A percentile compares a stretch with the other conserved stretches of the same genome.
These are phyloP conservation scores for Apiotrichum mycotoxinovorans DNA, from an alignment of 1,284 basidiomycete genomes.

Conservation along the genomic window DNA sequence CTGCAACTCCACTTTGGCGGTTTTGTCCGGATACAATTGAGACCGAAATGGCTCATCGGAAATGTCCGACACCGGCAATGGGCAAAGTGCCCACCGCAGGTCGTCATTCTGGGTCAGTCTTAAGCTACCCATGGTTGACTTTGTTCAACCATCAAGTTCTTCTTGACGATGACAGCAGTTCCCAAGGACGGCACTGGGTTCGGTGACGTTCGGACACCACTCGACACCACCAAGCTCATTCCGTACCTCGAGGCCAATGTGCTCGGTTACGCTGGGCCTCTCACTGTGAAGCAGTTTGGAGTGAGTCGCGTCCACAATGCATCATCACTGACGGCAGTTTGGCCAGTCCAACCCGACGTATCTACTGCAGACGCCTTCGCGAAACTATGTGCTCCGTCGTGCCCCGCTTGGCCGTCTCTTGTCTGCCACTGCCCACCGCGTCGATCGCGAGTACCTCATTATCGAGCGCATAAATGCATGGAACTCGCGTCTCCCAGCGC, in stretches of 20 bases:
- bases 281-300: conserved; percentile 86
- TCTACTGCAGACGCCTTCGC: conserved; percentile 40
- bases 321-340: background rate
- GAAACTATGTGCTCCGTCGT: conserved; percentile 70
- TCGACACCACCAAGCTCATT: conserved; percentile 56
- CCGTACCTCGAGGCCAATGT: conserved; percentile 63
- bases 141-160: too few relatives aligned
- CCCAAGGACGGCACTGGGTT: conserved; percentile 13
- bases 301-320: conserved; percentile 54
- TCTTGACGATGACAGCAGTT: background rate
- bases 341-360: conserved; percentile 89
- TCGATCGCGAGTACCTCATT: conserved; percentile 86
- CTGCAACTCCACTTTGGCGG: too few relatives aligned
- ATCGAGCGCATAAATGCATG: conserved; percentile 69
- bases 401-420: conserved; percentile 86
- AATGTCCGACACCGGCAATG: too few relatives aligned
- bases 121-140: too few relatives aligned
- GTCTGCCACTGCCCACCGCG: conserved; percentile 84
- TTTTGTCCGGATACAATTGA: too few relatives aligned
- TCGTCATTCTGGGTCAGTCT: too few relatives aligned
- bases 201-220: conserved; percentile 59
- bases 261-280: conserved; percentile 60
- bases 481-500: conserved; percentile 53
- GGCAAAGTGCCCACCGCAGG: too few relatives aligned
- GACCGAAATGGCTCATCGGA: too few relatives aligned